These are phyloP conservation scores for Macrocystidia cucumis DNA, from an alignment of 1,284 basidiomycete genomes.

Conservation along the genomic window DNA sequence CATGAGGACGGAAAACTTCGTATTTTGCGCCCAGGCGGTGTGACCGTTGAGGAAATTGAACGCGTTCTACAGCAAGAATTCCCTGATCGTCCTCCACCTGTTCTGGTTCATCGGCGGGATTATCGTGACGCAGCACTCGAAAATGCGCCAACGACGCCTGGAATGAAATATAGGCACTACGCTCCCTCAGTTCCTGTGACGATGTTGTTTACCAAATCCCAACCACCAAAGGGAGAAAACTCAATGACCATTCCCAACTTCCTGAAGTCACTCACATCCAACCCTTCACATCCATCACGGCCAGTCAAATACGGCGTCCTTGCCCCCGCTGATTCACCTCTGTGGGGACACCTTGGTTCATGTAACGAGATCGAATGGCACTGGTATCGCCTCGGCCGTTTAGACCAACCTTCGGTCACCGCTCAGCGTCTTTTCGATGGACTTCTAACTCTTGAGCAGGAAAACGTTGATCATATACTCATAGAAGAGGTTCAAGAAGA, in stretches of 20 bases:
- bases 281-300: conserved; percentile 7
- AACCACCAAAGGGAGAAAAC: conserved; percentile 24
- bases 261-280: conserved; percentile 29
- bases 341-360: conserved; percentile 33
- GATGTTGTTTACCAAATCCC: conserved; percentile 52
- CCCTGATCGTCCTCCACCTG: conserved; percentile 33
- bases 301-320: conserved; percentile 59
- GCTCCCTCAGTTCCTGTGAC: conserved; percentile 83
- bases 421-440: conserved; percentile 88
- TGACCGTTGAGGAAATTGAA: conserved; percentile 86
- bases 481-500: conserved; percentile 83
- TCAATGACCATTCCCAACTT: conserved; percentile 26
- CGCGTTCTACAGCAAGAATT: conserved; percentile 42
- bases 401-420: conserved; percentile 54
- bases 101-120: conserved; percentile 73
- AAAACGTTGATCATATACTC: conserved; percentile 78
- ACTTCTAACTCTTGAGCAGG: conserved; percentile 71
- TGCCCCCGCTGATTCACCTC: conserved; percentile 54
- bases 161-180: conserved; percentile 99
- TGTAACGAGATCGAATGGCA: conserved; percentile 41
- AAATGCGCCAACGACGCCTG: conserved; percentile 86
- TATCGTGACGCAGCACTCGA: conserved; percentile 61
- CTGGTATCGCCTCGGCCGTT: conserved; percentile 54
- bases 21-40: conserved; percentile 86
- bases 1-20: conserved; percentile 68